These are phyloP conservation scores for Colletotrichum acutatum DNA, from an alignment of 2,329 filamentous ascomycete genomes.

Conservation along the genomic window DNA sequence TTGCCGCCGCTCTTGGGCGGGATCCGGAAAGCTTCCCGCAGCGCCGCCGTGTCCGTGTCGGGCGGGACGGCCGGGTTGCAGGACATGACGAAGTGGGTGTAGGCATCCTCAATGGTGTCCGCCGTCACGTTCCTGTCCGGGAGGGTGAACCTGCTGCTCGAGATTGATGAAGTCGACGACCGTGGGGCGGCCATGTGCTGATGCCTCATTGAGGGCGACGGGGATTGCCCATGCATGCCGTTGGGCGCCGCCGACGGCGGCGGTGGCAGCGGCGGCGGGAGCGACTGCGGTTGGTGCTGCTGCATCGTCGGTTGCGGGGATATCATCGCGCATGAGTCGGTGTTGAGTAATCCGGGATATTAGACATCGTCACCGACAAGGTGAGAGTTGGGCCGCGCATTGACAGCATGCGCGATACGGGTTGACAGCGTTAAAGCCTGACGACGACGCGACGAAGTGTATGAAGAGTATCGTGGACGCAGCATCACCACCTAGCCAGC, in stretches of 20 bases:
- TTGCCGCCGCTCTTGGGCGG: slow-evolving; percentile 91
- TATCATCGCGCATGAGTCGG: slow-evolving; percentile 24
- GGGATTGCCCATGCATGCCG: slow-evolving; percentile 22
- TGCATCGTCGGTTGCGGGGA: slow-evolving; percentile 18
- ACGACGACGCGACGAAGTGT: slow-evolving; percentile 13
- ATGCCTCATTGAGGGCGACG: slow-evolving; percentile 1
- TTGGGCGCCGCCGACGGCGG: neutral
- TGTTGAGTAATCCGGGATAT: slow-evolving; percentile 3
- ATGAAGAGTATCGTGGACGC: neutral
- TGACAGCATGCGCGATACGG: slow-evolving; percentile 8
- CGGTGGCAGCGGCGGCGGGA: neutral
- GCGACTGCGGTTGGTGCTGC: slow-evolving; percentile 9
- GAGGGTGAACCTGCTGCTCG: slow-evolving; percentile 48
- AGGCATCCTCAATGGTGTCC: slow-evolving; percentile 82
- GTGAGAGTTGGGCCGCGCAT: slow-evolving; percentile 8
- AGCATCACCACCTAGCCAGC: neutral
- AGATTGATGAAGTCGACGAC: neutral
- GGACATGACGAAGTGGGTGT: slow-evolving; percentile 86
- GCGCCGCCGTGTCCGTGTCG: slow-evolving; percentile 74
- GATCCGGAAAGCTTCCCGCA: slow-evolving; percentile 80
- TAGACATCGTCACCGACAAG: slow-evolving; percentile 20
- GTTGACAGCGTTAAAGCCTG: neutral
- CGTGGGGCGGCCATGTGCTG: slow-evolving; percentile 6
- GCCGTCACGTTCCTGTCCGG: slow-evolving; percentile 76
- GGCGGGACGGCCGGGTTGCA: slow-evolving; percentile 85